These are phyloP conservation scores for Candida nonsorbophila DNA, from an alignment of 805 yeast species.

Conservation along the genomic window DNA sequence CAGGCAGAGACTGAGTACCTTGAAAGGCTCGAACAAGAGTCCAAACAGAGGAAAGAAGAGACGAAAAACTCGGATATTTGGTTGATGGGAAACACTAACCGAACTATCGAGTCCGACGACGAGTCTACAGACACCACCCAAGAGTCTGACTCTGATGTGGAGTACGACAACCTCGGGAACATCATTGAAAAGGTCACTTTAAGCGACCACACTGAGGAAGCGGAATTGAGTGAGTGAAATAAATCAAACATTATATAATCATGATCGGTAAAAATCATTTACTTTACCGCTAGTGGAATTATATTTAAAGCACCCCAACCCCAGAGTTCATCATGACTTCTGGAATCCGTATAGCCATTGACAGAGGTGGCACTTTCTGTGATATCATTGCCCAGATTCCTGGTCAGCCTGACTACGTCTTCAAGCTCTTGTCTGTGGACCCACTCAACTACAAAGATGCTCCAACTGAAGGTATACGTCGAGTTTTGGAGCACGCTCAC, in stretches of 20 bases:
- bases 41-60: constrained; percentile 52
- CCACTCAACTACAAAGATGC: constrained; percentile 87
- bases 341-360: constrained; percentile 30
- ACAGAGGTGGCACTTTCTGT: constrained; percentile 85
- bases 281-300: not conserved
- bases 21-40: constrained; percentile 60
- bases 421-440: constrained; percentile 83
- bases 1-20: constrained; percentile 75
- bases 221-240: constrained; percentile 2
- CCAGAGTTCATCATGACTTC: constrained; percentile 1
- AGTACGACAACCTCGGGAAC: constrained; percentile 15
- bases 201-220: not conserved
- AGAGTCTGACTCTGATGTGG: constrained; percentile 9
- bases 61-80: constrained; percentile 59
- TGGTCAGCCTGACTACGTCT: constrained; percentile 54
- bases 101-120: constrained; percentile 13
- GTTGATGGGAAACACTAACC: constrained; percentile 75
- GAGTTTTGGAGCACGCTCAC: constrained; percentile 61
- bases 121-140: constrained; percentile 1
- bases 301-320: constrained; percentile 1
- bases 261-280: not conserved
- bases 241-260: too few species aligned
- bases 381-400: constrained; percentile 55
- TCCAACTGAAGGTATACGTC: constrained; percentile 84
- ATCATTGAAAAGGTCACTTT: constrained; percentile 5